phyloP scores from a whole-genome alignment of 352 stramenopile genomes.

The Pythium insidiosum region DNA sequence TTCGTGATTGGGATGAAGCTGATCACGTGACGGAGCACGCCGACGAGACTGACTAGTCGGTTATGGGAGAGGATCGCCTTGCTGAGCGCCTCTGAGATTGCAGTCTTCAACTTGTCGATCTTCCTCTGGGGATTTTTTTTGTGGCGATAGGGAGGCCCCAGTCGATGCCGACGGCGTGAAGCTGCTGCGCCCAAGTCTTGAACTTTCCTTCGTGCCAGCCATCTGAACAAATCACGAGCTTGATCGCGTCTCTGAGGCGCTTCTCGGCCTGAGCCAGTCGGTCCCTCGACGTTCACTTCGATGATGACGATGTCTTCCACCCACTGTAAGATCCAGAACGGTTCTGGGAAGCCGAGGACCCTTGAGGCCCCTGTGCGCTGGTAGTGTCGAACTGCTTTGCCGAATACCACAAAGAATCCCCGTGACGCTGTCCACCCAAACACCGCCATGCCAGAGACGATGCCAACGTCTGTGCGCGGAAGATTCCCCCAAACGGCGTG shows the following conservation, averaged over 20 bases:
- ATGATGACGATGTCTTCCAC: constrained; percentile 10
- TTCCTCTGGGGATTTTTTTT: constrained; percentile 5
- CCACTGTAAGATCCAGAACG: constrained; percentile 10
- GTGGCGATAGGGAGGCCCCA: not conserved
- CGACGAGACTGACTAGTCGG: constrained; percentile 3
- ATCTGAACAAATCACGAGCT: constrained; percentile 3
- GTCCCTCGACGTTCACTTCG: constrained; percentile 7
- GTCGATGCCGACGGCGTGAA: constrained; percentile 3
- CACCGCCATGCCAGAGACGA: constrained; percentile 3
- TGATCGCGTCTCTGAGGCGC: constrained; percentile 6
- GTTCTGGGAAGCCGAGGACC: not conserved
- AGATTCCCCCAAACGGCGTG: constrained; percentile 5
- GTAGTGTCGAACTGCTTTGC: constrained; percentile 4
- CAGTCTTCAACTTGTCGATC: constrained; percentile 4
- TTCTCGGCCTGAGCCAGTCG: constrained; percentile 2
- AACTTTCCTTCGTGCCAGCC: constrained; percentile 10
- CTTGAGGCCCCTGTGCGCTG: constrained; percentile 3
- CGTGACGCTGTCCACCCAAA: constrained; percentile 7
- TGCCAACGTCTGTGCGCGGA: not conserved
- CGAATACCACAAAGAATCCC: constrained; percentile 5
- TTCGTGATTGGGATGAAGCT: constrained; percentile 10
- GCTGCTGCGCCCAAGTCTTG: constrained; percentile 4
- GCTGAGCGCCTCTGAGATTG: not conserved
- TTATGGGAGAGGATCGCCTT: not conserved
- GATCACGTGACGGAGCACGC: constrained; percentile 8